Percentiles rank a stretch among this genome's conserved stretches.
phyloP scores from a whole-genome alignment of 371 early-diverging fungal genomes.

The Blakeslea trispora region DNA sequence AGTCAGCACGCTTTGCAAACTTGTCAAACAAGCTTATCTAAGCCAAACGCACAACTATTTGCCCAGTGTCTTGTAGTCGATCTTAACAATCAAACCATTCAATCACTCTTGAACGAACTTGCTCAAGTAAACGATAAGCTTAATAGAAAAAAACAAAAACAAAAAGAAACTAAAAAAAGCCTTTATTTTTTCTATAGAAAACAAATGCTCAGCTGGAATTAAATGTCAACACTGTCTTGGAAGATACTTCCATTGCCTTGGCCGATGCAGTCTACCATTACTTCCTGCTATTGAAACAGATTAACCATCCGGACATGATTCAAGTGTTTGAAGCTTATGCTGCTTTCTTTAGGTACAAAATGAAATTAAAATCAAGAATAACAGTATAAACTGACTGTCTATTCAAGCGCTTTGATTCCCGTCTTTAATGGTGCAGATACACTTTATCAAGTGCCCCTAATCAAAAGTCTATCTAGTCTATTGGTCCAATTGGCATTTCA shows the following conservation, averaged over 20 bases:
- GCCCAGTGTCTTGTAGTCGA: slow-evolving; percentile 10
- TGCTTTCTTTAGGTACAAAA: slow-evolving; percentile 24
- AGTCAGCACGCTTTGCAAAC: neutral
- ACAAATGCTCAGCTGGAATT: slow-evolving; percentile 10
- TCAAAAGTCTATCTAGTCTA: slow-evolving; percentile 18
- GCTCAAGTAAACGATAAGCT: slow-evolving; percentile 10
- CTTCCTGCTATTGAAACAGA: slow-evolving; percentile 10
- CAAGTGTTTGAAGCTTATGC: slow-evolving; percentile 26
- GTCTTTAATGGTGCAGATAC: slow-evolving; percentile 26
- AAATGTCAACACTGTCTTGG: slow-evolving; percentile 8
- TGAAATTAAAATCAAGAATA: neutral
- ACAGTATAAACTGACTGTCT: neutral
- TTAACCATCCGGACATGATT: slow-evolving; percentile 3
- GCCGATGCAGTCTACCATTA: slow-evolving; percentile 20
- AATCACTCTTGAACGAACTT: slow-evolving; percentile 14
- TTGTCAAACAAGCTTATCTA: slow-evolving; percentile 8
- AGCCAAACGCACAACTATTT: slow-evolving; percentile 15
- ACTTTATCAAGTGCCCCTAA: slow-evolving; percentile 20
- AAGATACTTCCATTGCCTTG: slow-evolving; percentile 24
- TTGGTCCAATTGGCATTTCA: slow-evolving; percentile 26
- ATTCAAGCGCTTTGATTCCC: slow-evolving; percentile 20
- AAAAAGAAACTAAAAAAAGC: neutral
- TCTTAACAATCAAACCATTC: slow-evolving; percentile 7
- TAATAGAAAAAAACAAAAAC: no score
- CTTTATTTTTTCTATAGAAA: slow-evolving; percentile 6